Base-by-base conservation (phyloP, 139 green algal species). In the Astrephomene gubernaculifera region DNA sequence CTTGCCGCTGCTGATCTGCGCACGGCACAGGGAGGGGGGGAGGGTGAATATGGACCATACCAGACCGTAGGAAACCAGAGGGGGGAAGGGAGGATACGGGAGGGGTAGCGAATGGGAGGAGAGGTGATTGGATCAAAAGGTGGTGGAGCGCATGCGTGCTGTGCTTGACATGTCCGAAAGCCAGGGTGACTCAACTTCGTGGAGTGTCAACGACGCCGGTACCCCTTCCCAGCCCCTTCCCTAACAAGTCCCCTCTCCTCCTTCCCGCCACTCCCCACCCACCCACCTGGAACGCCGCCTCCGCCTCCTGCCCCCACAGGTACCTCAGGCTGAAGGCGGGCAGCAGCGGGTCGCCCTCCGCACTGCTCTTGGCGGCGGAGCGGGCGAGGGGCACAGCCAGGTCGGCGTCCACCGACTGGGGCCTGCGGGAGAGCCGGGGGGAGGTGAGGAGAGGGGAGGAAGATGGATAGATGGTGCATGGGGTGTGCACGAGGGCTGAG, bases 271-370 rank as follows among this genome's bases (percentile, higher is more conserved):
- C 27, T 27, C 14, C 38, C 10, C 57, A 4, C n/a, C 29, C 35
- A 22, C 38, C n/a, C 43, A 73, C 76, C 76, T 63, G 57, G 76
- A 83, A 83, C n/a, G 60, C 76, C 27, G 60, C 41, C 38, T 83
- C 76, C 41, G 41, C 60, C 76, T 83, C 76, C 39, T 41, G 41
- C 31, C 14, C n/a, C 19, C 60, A 14, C 54, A 71, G 78, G 60
- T 82, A 82, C 38, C 43, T 44, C 63, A 84, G 61, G 5, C 43
- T 33, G 78, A 84, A 84, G n/a, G 63, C 61, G 27, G 43, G 10
- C 78, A 84, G 78, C 63, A 84, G 78, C 31, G 78, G 63, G 41
- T 84, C 78, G 0, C 63, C 78, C 78, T 84, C 78, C 4, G 78
- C 78, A 43, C 57, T 86, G 70, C 39, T 75, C 78, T 87, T 81